phyloP scores from a whole-genome alignment of 2,329 filamentous ascomycete species.

The Nemania sp. region DNA sequence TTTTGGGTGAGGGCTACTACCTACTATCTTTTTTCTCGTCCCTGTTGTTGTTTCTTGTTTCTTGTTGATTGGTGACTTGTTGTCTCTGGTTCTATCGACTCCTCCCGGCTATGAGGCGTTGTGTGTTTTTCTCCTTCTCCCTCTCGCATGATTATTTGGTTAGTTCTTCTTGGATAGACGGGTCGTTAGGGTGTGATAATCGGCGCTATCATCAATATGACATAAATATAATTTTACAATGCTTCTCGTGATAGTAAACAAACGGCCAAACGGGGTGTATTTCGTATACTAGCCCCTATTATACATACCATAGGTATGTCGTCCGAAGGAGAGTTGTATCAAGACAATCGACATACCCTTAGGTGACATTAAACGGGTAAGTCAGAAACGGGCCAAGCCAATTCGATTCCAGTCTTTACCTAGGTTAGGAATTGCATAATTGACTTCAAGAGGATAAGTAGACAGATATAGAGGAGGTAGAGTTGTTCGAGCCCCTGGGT shows the following conservation, averaged over 20 bases:
- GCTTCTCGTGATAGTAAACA: background rate
- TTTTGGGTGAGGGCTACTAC: no score
- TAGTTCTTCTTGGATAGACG: no score
- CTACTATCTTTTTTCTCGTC: no score
- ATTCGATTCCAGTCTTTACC: background rate
- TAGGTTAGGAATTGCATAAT: background rate
- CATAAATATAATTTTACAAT: background rate
- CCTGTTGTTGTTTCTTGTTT: no score
- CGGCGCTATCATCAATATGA: background rate
- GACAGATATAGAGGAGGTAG: background rate
- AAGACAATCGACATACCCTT: background rate
- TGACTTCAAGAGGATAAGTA: background rate
- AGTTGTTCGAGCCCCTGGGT: background rate
- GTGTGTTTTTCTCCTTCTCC: no score
- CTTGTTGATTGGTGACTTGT: no score
- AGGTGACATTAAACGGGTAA: no score
- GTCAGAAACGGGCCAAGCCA: background rate
- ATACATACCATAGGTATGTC: no score
- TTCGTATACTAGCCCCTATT: background rate
- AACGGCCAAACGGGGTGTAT: background rate
- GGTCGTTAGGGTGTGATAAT: background rate
- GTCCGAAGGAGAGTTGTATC: conserved; percentile 4
- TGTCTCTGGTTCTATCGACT: no score
- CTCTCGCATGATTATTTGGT: no score
- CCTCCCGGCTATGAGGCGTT: no score